Evolutionary conservation across 2,329 filamentous ascomycete genomes (phyloP).

Genomic region (Nemania abortiva): DNA sequence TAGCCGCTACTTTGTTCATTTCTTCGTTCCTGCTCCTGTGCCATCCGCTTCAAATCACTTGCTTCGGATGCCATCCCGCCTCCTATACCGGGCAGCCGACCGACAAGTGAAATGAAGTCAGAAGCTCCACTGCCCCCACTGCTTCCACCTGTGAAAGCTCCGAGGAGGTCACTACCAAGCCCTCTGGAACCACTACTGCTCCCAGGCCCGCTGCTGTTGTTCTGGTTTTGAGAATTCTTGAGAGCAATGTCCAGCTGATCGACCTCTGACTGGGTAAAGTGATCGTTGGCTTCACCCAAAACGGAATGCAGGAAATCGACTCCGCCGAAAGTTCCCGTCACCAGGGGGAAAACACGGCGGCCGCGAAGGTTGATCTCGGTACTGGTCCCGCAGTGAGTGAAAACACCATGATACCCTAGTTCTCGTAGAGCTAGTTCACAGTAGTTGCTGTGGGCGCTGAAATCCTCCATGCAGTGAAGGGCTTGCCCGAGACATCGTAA

Average conservation of each 20-base stretch:
- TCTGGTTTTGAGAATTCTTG: constrained; percentile 74
- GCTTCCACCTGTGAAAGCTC: constrained; percentile 3
- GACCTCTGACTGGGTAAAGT: constrained; percentile 87
- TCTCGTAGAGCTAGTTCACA: constrained; percentile 82
- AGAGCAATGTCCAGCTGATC: constrained; percentile 83
- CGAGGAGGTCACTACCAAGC: constrained; percentile 54
- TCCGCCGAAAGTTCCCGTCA: constrained; percentile 81
- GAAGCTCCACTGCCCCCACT: constrained; percentile 50
- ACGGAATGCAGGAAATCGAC: constrained; percentile 89
- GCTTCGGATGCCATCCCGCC: constrained; percentile 76
- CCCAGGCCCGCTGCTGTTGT: constrained; percentile 55
- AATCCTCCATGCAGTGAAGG: constrained; percentile 83
- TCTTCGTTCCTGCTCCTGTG: constrained; percentile 69
- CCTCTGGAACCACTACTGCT: constrained; percentile 56
- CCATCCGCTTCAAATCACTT: constrained; percentile 71
- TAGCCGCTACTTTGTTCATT: constrained; percentile 48
- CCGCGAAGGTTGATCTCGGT: constrained; percentile 76
- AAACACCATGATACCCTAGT: constrained; percentile 75
- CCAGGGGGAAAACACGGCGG: constrained; percentile 77
- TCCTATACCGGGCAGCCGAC: constrained; percentile 79
- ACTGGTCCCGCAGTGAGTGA: constrained; percentile 76
- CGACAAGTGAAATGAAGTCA: constrained; percentile 78
- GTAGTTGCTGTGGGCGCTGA: constrained; percentile 86
- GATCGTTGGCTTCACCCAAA: constrained; percentile 80
- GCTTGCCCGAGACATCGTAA: constrained; percentile 81